Evolutionary conservation across 2,329 filamentous ascomycete species (phyloP).

Genomic region (Penicillium sp.): DNA sequence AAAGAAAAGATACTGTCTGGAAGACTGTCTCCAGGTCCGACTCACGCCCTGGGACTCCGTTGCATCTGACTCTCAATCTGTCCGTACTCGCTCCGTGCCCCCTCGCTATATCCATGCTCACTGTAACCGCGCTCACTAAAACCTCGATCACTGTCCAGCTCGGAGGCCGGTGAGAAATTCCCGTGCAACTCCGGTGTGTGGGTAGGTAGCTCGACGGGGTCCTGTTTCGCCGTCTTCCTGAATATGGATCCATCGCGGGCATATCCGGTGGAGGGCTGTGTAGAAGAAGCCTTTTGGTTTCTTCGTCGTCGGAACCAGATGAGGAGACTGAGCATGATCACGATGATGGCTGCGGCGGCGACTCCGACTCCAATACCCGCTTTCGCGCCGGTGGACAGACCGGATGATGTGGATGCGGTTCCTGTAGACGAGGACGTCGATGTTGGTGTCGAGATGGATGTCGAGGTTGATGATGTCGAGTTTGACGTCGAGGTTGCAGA

Average conservation of each 20-base stretch:
- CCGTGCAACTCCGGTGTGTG: neutral
- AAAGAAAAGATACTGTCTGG: neutral
- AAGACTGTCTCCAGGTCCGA: neutral
- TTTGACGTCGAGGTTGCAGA: neutral
- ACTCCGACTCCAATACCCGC: slow-evolving; percentile 4
- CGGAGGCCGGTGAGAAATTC: neutral
- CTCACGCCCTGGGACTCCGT: neutral
- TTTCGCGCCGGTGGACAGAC: slow-evolving; percentile 2
- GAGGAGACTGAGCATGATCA: neutral
- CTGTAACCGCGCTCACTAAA: neutral
- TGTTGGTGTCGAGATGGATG: too few relatives aligned
- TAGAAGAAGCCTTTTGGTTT: neutral
- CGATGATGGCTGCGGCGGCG: neutral
- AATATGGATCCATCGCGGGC: neutral
- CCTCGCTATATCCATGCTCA: neutral
- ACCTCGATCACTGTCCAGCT: neutral
- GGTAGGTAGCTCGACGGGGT: slow-evolving; percentile 1
- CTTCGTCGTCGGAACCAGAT: neutral
- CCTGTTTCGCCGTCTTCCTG: neutral
- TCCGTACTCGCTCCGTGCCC: neutral
- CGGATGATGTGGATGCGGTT: neutral
- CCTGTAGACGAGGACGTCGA: neutral
- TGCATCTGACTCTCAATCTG: neutral
- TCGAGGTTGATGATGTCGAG: too few relatives aligned
- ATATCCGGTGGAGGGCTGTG: neutral